phyloP scores from a whole-genome alignment of 2,329 filamentous ascomycete species.

The Aspergillus jensenii region DNA sequence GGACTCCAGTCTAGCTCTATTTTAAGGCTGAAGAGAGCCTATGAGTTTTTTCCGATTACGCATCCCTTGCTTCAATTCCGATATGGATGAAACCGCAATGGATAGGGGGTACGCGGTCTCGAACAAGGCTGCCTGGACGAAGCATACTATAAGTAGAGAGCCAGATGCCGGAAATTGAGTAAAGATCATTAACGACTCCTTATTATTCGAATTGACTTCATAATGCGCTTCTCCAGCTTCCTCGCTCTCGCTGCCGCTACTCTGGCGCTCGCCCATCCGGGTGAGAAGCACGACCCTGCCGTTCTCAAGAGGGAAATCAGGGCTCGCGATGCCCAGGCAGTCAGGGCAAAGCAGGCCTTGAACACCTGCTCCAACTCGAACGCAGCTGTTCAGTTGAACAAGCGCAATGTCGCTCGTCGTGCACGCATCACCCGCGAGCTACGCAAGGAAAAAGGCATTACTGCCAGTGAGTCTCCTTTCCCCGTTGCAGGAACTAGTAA shows the following conservation, averaged over 20 bases:
- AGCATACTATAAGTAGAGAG: not conserved
- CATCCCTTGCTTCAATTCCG: not conserved
- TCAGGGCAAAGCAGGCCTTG: slow-evolving; percentile 24
- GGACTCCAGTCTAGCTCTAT: not conserved
- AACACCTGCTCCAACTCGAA: slow-evolving; percentile 23
- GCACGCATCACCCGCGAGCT: slow-evolving; percentile 26
- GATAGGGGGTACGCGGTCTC: slow-evolving; percentile 6
- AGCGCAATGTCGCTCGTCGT: slow-evolving; percentile 30
- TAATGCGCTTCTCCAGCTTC: slow-evolving; percentile 30
- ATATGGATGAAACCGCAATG: not conserved
- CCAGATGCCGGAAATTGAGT: not conserved
- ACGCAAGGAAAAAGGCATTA: slow-evolving; percentile 28
- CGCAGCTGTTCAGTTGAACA: slow-evolving; percentile 24
- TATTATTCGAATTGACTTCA: not conserved
- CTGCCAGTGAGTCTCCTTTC: slow-evolving; percentile 17
- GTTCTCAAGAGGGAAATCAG: slow-evolving; percentile 30
- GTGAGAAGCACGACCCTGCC: slow-evolving; percentile 31
- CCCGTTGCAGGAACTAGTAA: not conserved
- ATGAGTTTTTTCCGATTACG: not conserved
- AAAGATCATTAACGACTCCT: not conserved
- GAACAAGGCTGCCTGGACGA: not conserved
- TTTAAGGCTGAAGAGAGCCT: not conserved
- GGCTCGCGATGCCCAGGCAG: slow-evolving; percentile 27
- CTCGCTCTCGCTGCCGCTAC: slow-evolving; percentile 32
- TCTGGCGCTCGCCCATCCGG: slow-evolving; percentile 30